Evolutionary conservation across 441 rosid species (phyloP).

Genomic region (Populus hybrid): DNA sequence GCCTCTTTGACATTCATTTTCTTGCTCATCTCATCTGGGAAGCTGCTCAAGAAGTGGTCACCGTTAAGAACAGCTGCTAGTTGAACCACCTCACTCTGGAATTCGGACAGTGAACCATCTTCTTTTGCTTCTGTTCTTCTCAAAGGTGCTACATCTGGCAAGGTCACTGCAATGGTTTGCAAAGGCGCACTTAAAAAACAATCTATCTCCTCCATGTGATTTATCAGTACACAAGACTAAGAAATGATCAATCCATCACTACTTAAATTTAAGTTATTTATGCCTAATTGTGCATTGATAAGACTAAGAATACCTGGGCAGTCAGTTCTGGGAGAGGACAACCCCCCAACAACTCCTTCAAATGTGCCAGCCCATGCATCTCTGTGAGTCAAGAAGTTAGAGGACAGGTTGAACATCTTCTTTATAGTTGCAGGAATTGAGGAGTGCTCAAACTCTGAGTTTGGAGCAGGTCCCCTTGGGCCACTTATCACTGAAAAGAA

Average conservation of each 20-base stretch:
- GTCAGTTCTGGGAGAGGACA: constrained; percentile 76
- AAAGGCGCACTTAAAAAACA: background rate
- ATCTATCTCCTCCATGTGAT: background rate
- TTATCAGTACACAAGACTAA: background rate
- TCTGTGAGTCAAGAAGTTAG: constrained; percentile 85
- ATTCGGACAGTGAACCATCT: constrained; percentile 55
- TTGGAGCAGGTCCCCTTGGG: constrained; percentile 64
- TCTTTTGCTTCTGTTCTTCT: constrained; percentile 69
- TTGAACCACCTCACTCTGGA: constrained; percentile 85
- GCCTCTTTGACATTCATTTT: constrained; percentile 83
- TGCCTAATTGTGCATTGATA: background rate
- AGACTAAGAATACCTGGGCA: constrained; percentile 53
- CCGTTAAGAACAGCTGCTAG: constrained; percentile 90
- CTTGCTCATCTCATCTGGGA: constrained; percentile 65
- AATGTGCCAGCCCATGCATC: constrained; percentile 98
- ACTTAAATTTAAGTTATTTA: background rate
- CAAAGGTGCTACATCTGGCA: constrained; percentile 66
- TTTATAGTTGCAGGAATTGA: constrained; percentile 91
- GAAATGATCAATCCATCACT: background rate
- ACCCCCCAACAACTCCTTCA: constrained; percentile 60
- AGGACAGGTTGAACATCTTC: constrained; percentile 78
- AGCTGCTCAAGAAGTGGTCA: constrained; percentile 80
- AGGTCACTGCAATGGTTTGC: constrained; percentile 45
- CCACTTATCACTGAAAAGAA: constrained; percentile 51
- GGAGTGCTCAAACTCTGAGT: constrained; percentile 85